Evolutionary conservation across 2,329 filamentous ascomycete genomes (phyloP), one percentile per base, ranked within the genome.

Genomic region (Phoma sp.): DNA sequence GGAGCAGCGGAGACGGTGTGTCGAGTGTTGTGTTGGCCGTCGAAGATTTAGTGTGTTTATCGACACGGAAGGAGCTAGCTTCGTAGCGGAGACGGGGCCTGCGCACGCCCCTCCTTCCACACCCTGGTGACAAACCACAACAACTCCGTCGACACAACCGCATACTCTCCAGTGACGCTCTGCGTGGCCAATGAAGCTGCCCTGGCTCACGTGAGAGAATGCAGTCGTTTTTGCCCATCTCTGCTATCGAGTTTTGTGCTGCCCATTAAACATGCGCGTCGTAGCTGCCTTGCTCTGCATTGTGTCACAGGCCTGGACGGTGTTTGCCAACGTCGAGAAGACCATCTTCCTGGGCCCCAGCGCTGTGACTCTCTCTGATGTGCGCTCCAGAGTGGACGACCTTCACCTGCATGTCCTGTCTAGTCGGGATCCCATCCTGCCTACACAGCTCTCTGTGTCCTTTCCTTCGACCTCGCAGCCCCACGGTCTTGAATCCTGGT

Each of bases 261-360:
- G 44, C 52, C 57, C 55, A 45, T 62, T 64, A 54, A 74, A 70
- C 52, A 75, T 75, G 72, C 70, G 65, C 65, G 45, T 66, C 64
- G 56, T 62, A 59, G 62, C 61, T 58, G 56, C 54, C 42, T 61
- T 72, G 61, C 62, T 70, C 66, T 68, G 60, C 62, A 60, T 65
- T 60, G 60, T 68, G 62, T 57, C 62, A 63, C 64, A 60, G 38
- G 74, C 69, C 57, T 67, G 72, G 63, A 69, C 59, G 47, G 71
- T 71, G 62, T 66, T 65, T 62, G 91, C 89, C 72, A 98, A 99
- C 74, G 89, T 89, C 50, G 95, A 98, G 74, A 99, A 99, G 77
- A 82, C 85, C 64, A 91, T 98, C 68, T 98, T 99, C 78, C 79
- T 89, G 32, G 91, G 85, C 22, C 92, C 93, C 9, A 70, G 78